Percentiles rank a stretch among this genome's conserved stretches.
Conservation (phyloP, 148 eudicot genomes). For the Rhododendron griersonianum region DNA sequence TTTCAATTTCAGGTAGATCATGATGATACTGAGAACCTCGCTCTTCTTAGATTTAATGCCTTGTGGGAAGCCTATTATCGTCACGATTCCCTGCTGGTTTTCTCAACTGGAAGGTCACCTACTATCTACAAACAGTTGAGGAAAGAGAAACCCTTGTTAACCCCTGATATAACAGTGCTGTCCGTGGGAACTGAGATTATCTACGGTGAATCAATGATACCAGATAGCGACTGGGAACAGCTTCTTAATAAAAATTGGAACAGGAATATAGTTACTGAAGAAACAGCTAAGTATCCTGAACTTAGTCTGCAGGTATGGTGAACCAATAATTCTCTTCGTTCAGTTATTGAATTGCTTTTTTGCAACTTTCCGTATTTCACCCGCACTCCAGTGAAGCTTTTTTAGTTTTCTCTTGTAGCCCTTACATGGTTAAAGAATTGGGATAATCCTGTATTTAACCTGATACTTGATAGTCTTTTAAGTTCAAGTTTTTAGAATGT, state of each 20-base stretch:
- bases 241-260: background rate
- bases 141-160: background rate
- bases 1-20: background rate
- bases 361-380: background rate
- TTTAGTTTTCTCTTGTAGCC: background rate
- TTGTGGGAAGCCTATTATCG: background rate
- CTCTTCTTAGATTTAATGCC: background rate
- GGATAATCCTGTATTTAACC: background rate
- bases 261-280: constrained; percentile 2
- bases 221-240: background rate
- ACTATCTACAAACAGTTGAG: background rate
- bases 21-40: background rate
- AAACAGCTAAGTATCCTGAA: background rate
- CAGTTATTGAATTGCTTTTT: background rate
- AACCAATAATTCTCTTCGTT: background rate
- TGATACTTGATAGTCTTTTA: background rate
- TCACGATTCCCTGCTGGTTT: background rate
- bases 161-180: constrained; percentile 1
- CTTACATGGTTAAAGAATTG: background rate
- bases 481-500: background rate
- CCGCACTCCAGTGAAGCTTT: background rate
- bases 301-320: background rate
- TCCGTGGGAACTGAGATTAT: background rate
- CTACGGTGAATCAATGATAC: background rate
- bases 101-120: constrained; percentile 1